Evolutionary conservation across 2,329 filamentous ascomycete species (phyloP), one percentile per base, ranked within the genome.

Genomic region (Claviceps pazoutovae): DNA sequence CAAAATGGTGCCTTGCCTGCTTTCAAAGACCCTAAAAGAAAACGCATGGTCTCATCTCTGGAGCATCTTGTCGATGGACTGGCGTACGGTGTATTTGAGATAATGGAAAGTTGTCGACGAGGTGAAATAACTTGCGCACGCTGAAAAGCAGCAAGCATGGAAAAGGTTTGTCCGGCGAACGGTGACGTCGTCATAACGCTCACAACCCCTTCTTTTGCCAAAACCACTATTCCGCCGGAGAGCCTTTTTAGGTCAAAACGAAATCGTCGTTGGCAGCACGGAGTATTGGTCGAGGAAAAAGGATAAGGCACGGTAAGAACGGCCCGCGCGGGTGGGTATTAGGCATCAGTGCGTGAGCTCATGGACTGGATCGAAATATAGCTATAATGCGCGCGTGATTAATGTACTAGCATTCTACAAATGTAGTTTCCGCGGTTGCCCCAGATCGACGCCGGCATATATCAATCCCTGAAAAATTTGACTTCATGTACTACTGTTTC

Each of bases 221-320:
- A 76, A 23, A 58, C 61, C 13, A 68, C 68, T 0, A 65, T 76
- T 9, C 62, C 62, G 50, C 61, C 39, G 64, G 41, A 30, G 51
- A 59, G 61, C 64, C 43, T 52, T 80, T 62, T 58, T 61, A 51
- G 63, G 80, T 57, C 58, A 66, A 56, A 72, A 79, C 57, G 72
- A 80, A 53, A 57, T 66, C 74, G 5, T 72, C 77, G 16, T 71
- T 82, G 34, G 79, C 78, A 0, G 64, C 82, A 5, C 62, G 83
- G 1, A 0, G 64, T 82, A 6, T 62, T 83, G 1, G 73, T 83
- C 30, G 30, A 34, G 9, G 14, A 76, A 72, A 58, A 76, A 62
- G 1, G 60, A 64, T 53, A n/a, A 21, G 21, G 11, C 19, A n/a
- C 38, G 14, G 38, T 30, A 49, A 30, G 17, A 34, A 8, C 42